Conservation (phyloP, 2,329 filamentous ascomycete genomes). For the Thelonectria blattea region DNA sequence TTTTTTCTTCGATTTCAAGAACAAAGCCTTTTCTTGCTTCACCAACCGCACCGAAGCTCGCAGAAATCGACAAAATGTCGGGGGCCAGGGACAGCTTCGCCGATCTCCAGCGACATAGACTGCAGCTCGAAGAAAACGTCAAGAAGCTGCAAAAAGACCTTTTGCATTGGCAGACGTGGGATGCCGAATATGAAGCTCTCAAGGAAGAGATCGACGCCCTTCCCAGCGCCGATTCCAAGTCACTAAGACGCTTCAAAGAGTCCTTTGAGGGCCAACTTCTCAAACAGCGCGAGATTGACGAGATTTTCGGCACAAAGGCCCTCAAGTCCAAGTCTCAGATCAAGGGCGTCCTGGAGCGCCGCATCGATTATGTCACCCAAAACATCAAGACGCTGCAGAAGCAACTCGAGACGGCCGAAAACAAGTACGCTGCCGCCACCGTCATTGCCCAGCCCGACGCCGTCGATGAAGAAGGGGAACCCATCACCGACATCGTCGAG, state of each 20-base stretch:
- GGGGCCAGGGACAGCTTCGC: slow-evolving; percentile 59
- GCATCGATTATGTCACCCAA: slow-evolving; percentile 87
- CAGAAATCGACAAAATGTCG: slow-evolving; percentile 44
- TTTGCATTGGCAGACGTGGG: slow-evolving; percentile 88
- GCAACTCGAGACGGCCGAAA: slow-evolving; percentile 71
- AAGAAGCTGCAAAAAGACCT: slow-evolving; percentile 73
- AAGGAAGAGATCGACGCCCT: slow-evolving; percentile 77
- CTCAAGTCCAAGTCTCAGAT: slow-evolving; percentile 51
- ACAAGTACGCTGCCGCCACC: slow-evolving; percentile 69
- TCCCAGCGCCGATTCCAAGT: slow-evolving; percentile 49
- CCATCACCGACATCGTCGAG: slow-evolving; percentile 90
- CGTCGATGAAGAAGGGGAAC: slow-evolving; percentile 71
- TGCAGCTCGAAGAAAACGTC: slow-evolving; percentile 77
- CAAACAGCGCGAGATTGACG: slow-evolving; percentile 60
- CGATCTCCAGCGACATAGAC: slow-evolving; percentile 76
- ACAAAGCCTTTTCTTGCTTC: neutral
- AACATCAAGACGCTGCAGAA: slow-evolving; percentile 79
- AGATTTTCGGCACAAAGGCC: slow-evolving; percentile 48
- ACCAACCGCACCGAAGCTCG: slow-evolving; percentile 8
- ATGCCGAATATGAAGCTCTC: slow-evolving; percentile 88
- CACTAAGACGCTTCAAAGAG: slow-evolving; percentile 63
- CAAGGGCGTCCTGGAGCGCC: slow-evolving; percentile 67
- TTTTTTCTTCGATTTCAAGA: slow-evolving; percentile 13
- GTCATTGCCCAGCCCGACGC: slow-evolving; percentile 65
- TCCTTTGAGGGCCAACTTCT: slow-evolving; percentile 69